Base-by-base conservation (phyloP, 176 grass and related monocot species). In the Eleusine coracana region DNA sequence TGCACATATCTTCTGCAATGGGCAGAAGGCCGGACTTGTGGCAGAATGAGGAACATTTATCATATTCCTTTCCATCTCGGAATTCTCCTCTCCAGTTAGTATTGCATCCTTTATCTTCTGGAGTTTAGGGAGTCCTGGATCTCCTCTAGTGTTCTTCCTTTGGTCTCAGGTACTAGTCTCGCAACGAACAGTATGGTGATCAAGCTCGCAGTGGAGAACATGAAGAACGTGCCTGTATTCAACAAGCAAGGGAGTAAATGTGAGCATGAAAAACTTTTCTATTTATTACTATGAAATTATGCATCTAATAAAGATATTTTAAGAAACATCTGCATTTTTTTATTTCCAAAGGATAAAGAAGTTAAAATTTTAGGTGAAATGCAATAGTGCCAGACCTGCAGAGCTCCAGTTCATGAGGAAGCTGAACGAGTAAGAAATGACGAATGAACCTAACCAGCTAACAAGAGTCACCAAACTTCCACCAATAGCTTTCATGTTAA, bases 381-480 rank as follows among this genome's bases (percentile, higher is more conserved):
- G 9, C 50, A 62, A 18, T 46, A 46, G 44, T 46, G 44, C n/a
- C 14, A 23, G 39, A 93, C 93, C 90, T 88, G 90, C 82, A 50
- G 88, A 79, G 34, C 88, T 96, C 93, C 88, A 96, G 45, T 75
- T 69, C 93, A 96, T 93, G 55, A 96, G 85, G 62, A 92, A 96
- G 88, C 78, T 92, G 49, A 96, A 93, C 5, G 79, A 86, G 44
- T 88, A 92, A 75, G 90, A 93, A 45, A 96, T 69, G 20, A 67
- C 88, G 5, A 92, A 96, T 73, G 93, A 96, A 55, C 88, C 86
- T 31, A 87, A 40, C 93, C 93, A 96, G 34, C 82, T 91, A 37
- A 96, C 88, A 54, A 93, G 83, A 28, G 90, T 96, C 40, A 96
- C 90, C 61, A 96, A 70, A 77, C 93, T 89, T 87, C 93, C 93